Base-by-base conservation (phyloP, 495 filamentous ascomycete species). In the Penicillium daleae region DNA sequence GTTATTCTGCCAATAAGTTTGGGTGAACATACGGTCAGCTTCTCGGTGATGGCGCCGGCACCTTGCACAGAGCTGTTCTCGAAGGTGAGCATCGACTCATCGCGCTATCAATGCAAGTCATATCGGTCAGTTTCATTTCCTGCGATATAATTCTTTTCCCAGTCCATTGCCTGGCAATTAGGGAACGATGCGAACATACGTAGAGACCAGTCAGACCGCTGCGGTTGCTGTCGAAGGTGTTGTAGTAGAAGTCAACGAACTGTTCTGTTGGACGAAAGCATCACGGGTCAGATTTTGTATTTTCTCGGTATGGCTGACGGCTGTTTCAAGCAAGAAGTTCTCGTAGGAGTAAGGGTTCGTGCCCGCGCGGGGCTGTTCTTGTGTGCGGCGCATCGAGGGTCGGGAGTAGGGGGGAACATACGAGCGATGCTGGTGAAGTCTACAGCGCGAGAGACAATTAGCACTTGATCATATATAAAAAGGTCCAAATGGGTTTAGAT, bases 41-140 rank as follows among this genome's bases (percentile, higher is more conserved):
- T 97, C 71, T 90, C 85, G 39, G 87, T 72, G 70, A 99, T 97
- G 2, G 57, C 65, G 1, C 24, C 61, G 4, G 78, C 73, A 61
- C 93, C 93, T 63, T 82, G 78, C 33, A 83, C 61, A 15, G 87
- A 81, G 31, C 67, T 55, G 35, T 78, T 85, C 84, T 99, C 91
- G 72, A 97, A 98, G 27, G 94, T 98, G 82, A 98, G 82, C 90
- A 96, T 96, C 44, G 95, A 98, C 46, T 88, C 72, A 1, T 89
- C 85, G 61, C 92, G 87, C 94, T 98, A 56, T 73, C 59, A 19
- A 24, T 37, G 33, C 24, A 17, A 21, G 65, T 61, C 32, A 24
- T 51, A 49, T 33, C 7, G 8, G 29, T 66, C 27, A 64, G 56
- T 42, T 6, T 26, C 31, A 32, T 12, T 7, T n/a, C 54, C 29